A percentile compares a stretch with the other conserved stretches of the same genome.
phyloP scores from a whole-genome alignment of 2,329 filamentous ascomycete species.

The Cladosporium halotolerans region DNA sequence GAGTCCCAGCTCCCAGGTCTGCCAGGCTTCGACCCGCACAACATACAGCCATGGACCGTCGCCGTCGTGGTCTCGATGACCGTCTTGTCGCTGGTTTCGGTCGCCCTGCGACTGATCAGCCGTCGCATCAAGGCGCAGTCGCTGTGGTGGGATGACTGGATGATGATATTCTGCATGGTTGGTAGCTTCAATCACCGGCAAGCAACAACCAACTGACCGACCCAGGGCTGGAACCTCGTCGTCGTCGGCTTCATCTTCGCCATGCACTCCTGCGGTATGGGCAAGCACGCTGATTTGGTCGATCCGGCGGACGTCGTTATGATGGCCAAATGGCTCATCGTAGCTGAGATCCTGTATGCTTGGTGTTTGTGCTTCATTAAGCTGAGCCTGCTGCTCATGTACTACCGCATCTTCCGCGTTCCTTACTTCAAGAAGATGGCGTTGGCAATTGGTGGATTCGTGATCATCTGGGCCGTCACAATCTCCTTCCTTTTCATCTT shows the following conservation, averaged over 20 bases:
- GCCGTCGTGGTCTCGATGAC: conserved; percentile 5
- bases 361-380: conserved; percentile 36
- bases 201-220: neutral
- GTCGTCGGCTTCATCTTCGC: conserved; percentile 27
- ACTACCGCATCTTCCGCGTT: conserved; percentile 40
- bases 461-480: conserved; percentile 23
- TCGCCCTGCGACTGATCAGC: conserved; percentile 31
- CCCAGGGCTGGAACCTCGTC: conserved; percentile 13
- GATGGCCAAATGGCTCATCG: conserved; percentile 27
- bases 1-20: conserved; percentile 2
- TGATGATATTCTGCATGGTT: conserved; percentile 31
- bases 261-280: conserved; percentile 14
- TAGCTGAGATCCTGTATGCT: conserved; percentile 27
- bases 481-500: conserved; percentile 35
- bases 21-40: conserved; percentile 4
- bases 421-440: conserved; percentile 26
- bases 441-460: conserved; percentile 33
- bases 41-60: conserved; percentile 8
- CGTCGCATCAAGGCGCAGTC: conserved; percentile 27
- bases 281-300: conserved; percentile 19
- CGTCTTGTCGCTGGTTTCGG: conserved; percentile 16
- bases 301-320: conserved; percentile 14
- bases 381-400: conserved; percentile 43
- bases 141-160: conserved; percentile 33
- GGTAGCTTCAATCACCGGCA: neutral